Evolutionary conservation across 2,329 filamentous ascomycete genomes (phyloP).

Genomic region (Diaporthe humulicola): DNA sequence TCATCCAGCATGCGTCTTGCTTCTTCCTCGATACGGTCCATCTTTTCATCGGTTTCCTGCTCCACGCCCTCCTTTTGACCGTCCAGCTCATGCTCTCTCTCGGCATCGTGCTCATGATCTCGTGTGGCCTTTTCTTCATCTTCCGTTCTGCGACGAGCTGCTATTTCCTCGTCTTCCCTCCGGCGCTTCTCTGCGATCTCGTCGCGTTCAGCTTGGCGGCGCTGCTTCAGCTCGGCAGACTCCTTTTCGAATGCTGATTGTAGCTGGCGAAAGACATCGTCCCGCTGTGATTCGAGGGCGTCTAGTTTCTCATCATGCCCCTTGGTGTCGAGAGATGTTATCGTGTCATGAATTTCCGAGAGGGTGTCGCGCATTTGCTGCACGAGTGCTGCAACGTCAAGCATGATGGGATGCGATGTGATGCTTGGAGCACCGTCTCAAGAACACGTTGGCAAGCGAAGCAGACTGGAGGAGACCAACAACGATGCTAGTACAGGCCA

Average conservation of each 20-base stretch:
- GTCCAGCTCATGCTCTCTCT: constrained; percentile 48
- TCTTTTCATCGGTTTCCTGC: constrained; percentile 52
- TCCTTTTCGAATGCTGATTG: constrained; percentile 50
- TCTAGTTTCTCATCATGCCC: constrained; percentile 54
- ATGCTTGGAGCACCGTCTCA: constrained; percentile 6
- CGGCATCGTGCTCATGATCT: constrained; percentile 49
- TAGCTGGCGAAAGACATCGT: constrained; percentile 50
- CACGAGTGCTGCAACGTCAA: constrained; percentile 55
- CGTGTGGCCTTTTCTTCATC: constrained; percentile 51
- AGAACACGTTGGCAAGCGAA: constrained; percentile 8
- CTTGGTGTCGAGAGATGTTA: constrained; percentile 50
- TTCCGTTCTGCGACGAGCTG: constrained; percentile 51
- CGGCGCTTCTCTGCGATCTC: constrained; percentile 52
- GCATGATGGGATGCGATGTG: constrained; percentile 40
- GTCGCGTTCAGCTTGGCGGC: constrained; percentile 48
- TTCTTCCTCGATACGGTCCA: constrained; percentile 51
- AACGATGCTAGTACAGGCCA: neutral
- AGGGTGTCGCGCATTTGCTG: constrained; percentile 59
- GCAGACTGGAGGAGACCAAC: neutral
- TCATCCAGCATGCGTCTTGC: constrained; percentile 47
- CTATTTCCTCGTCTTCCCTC: constrained; percentile 57
- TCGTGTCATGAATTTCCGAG: constrained; percentile 53
- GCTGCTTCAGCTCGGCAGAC: constrained; percentile 46
- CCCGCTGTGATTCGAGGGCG: constrained; percentile 54
- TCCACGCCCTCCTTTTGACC: constrained; percentile 49